phyloP scores from a whole-genome alignment of 2,329 filamentous ascomycete genomes.

The Davidsoniella eucalypti region DNA sequence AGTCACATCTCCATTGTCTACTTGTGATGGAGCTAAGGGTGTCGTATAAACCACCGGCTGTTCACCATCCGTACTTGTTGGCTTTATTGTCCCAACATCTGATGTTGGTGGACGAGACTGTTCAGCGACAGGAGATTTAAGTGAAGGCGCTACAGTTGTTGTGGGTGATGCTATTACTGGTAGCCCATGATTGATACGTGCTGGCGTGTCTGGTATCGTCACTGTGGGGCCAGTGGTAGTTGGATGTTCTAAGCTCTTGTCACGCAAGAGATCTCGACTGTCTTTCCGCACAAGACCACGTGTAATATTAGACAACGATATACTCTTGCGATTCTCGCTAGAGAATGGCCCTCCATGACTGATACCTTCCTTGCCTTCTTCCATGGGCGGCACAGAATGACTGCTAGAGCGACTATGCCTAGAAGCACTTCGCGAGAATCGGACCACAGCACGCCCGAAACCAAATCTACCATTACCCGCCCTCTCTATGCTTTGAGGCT shows the following conservation, averaged over 20 bases:
- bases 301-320: conserved; percentile 10
- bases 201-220: too few species aligned
- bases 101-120: too few species aligned
- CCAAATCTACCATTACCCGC: conserved; percentile 2
- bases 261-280: conserved; percentile 2
- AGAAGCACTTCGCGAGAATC: conserved; percentile 12
- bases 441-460: conserved; percentile 10
- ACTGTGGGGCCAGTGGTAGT: not conserved
- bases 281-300: conserved; percentile 9
- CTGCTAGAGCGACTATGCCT: conserved; percentile 12
- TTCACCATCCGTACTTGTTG: too few species aligned
- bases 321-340: conserved; percentile 10
- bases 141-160: not conserved
- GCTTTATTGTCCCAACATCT: too few species aligned
- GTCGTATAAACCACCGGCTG: too few species aligned
- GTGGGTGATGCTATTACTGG: conserved; percentile 1
- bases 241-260: not conserved
- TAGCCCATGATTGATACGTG: not conserved
- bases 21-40: too few species aligned
- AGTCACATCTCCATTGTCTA: too few species aligned
- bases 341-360: conserved; percentile 1
- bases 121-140: too few species aligned
- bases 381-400: conserved; percentile 1
- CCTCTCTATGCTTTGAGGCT: not conserved
- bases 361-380: not conserved